Evolutionary conservation across 2,329 filamentous ascomycete species (phyloP).

Genomic region (Ceratocystis huliohia): DNA sequence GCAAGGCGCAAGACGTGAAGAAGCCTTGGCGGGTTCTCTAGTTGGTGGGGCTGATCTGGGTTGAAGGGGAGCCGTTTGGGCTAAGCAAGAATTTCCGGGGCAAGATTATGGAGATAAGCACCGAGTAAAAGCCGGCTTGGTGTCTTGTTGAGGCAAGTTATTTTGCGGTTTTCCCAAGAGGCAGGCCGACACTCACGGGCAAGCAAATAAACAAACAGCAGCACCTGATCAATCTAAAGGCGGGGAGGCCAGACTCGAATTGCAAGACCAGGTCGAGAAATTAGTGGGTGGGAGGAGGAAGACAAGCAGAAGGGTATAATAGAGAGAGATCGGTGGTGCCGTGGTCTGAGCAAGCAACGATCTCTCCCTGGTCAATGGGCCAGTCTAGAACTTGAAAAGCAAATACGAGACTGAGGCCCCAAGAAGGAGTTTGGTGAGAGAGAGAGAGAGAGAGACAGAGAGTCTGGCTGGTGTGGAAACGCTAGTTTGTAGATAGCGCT

Average conservation of each 20-base stretch:
- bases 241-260: no score
- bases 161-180: no score
- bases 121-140: background rate
- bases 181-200: no score
- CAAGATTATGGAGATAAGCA: background rate
- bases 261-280: background rate
- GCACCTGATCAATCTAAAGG: no score
- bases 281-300: background rate
- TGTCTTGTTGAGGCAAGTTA: no score
- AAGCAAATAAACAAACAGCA: no score
- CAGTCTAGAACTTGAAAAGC: slow-evolving; percentile 7
- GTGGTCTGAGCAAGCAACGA: slow-evolving; percentile 14
- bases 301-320: background rate
- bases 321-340: slow-evolving; percentile 16
- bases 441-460: no score
- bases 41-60: background rate
- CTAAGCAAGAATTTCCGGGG: background rate
- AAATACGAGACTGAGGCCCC: background rate
- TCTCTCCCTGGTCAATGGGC: slow-evolving; percentile 15
- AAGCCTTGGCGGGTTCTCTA: no score
- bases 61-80: background rate
- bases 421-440: background rate
- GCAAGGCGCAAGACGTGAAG: background rate
- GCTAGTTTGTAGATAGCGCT: background rate
- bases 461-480: background rate